phyloP scores from a whole-genome alignment of 1,139 yeast species.

The Lodderomyces jiufengensis region DNA sequence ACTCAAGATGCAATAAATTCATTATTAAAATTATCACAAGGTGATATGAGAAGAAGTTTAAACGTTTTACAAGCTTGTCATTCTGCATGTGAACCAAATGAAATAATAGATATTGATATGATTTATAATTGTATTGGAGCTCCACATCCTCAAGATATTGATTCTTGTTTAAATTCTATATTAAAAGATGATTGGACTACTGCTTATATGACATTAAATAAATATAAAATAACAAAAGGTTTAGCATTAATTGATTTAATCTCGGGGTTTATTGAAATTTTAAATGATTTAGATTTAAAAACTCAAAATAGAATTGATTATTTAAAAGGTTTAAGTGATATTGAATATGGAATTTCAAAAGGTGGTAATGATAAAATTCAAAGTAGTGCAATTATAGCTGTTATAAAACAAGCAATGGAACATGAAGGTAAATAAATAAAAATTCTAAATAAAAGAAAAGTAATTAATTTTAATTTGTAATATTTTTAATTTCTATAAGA shows the following conservation, averaged over 20 bases:
- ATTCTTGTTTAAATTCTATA: slow-evolving; percentile 68
- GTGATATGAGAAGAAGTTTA: slow-evolving; percentile 95
- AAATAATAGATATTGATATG: slow-evolving; percentile 60
- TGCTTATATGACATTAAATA: slow-evolving; percentile 60
- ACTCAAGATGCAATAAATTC: slow-evolving; percentile 60
- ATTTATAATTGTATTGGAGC: slow-evolving; percentile 95
- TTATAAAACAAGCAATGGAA: slow-evolving; percentile 62
- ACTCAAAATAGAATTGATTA: slow-evolving; percentile 59
- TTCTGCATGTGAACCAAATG: slow-evolving; percentile 57
- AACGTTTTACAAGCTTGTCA: slow-evolving; percentile 94
- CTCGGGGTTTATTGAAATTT: slow-evolving; percentile 66
- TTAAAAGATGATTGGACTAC: slow-evolving; percentile 88
- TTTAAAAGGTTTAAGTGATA: slow-evolving; percentile 70
- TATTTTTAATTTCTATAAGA: too few relatives aligned
- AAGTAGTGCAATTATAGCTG: slow-evolving; percentile 86
- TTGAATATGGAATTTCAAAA: slow-evolving; percentile 84
- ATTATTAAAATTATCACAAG: slow-evolving; percentile 67
- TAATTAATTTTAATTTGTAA: too few relatives aligned
- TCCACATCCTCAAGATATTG: slow-evolving; percentile 85
- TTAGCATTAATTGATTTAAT: slow-evolving; percentile 85
- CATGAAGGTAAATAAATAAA: slow-evolving; percentile 12
- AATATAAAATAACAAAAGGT: slow-evolving; percentile 69
- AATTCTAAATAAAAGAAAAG: too few relatives aligned
- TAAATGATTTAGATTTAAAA: slow-evolving; percentile 64
- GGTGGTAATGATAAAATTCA: slow-evolving; percentile 94